These are phyloP conservation scores for Casaregolazyma suthepensis DNA, from an alignment of 1,139 yeast species.

Conservation along the genomic window DNA sequence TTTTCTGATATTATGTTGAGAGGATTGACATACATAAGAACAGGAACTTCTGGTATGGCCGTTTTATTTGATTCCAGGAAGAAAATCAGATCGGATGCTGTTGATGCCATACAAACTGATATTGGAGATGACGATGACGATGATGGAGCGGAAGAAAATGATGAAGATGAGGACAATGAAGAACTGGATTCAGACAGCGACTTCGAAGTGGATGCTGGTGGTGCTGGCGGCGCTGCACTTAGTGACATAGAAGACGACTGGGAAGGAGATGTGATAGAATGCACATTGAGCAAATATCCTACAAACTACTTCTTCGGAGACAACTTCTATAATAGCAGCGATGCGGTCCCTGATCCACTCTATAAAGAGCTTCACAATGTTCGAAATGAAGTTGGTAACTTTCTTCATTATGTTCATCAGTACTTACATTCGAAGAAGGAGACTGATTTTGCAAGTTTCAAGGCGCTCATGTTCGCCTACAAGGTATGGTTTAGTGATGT, in stretches of 20 bases:
- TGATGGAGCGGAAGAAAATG: slow-evolving; percentile 3
- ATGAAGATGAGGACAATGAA: slow-evolving; percentile 17
- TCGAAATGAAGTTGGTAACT: slow-evolving; percentile 58
- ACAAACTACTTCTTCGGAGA: slow-evolving; percentile 47
- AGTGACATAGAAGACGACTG: slow-evolving; percentile 39
- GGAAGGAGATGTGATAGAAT: slow-evolving; percentile 29
- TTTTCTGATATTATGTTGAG: slow-evolving; percentile 39
- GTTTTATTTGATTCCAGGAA: slow-evolving; percentile 62
- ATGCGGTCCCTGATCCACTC: slow-evolving; percentile 34
- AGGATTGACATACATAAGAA: slow-evolving; percentile 52
- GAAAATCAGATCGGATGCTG: slow-evolving; percentile 7
- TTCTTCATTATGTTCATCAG: slow-evolving; percentile 54
- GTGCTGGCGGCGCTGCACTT: slow-evolving; percentile 26
- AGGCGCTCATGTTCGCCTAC: slow-evolving; percentile 58
- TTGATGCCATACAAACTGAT: slow-evolving; percentile 11
- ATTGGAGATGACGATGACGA: slow-evolving; percentile 9
- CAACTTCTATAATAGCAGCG: slow-evolving; percentile 17
- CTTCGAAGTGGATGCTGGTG: slow-evolving; percentile 20
- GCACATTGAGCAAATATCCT: slow-evolving; percentile 32
- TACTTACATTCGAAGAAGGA: slow-evolving; percentile 47
- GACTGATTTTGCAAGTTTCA: slow-evolving; percentile 66
- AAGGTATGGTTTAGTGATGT: slow-evolving; percentile 83
- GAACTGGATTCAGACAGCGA: slow-evolving; percentile 31
- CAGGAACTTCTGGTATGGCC: slow-evolving; percentile 68
- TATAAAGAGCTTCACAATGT: slow-evolving; percentile 59